Evolutionary conservation across 73 alveolate species (phyloP), one percentile per base, ranked within the genome.

Genomic region (Symbiodinium pilosum): DNA sequence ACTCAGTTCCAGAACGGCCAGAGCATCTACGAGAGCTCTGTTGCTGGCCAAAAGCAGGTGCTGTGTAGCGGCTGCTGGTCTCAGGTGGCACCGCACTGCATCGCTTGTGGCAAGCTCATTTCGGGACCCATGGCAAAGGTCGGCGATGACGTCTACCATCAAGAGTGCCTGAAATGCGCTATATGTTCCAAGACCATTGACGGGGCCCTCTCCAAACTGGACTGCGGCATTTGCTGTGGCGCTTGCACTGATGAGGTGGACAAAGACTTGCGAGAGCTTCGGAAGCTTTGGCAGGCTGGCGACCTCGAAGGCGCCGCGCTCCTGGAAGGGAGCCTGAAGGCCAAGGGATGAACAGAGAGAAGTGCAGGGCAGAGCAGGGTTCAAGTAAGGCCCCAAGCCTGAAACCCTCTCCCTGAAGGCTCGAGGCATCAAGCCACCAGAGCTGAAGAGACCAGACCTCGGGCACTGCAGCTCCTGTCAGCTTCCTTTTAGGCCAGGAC

Each of bases 161-260:
- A 88, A 44, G 28, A 64, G 39, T 88, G 95, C 44, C 32, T 88
- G 95, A 88, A 88, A 38, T 88, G 95, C 71, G 47, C 95, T 44
- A 54, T 59, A 2, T 88, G 95, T 36, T 54, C 71, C 18, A 88
- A 88, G 44, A 44, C 69, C 73, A 88, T 88, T 32, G 86, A 88
- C 81, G 95, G 95, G 18, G 86, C 71, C 43, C 95, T 88, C 71
- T 56, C 95, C 87, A 88, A 88, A 69, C 43, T 88, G 95, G 95
- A 88, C 71, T 56, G 86, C 38, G 95, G 95, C 71, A 16, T 88
- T 47, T 83, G 51, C 73, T 88, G 95, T 71, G 86, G 95, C 9
- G 47, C 38, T 26, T 88, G 95, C 44, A 38, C 95, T 11, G 39
- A 68, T 3, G 95, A 88, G 14, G 73, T 88, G 47, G 95, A 88